Conservation (phyloP, 2,329 filamentous ascomycete genomes). For the Gaeumannomyces sp. region DNA sequence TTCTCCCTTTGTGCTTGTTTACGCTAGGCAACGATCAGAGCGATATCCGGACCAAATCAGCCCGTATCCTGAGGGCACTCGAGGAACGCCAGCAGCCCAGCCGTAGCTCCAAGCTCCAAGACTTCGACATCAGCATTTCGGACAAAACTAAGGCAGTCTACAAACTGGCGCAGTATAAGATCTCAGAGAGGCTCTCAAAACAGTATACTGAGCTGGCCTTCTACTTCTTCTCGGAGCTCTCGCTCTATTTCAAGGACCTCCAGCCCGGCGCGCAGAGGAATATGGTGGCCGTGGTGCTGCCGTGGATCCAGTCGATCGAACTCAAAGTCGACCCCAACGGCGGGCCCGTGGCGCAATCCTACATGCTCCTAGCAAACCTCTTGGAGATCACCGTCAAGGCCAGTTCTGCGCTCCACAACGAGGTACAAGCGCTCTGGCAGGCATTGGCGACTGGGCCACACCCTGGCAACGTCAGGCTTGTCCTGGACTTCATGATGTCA, state of each 20-base stretch:
- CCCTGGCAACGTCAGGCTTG: conserved; percentile 86
- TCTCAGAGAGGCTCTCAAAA: conserved; percentile 81
- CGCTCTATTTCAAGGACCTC: conserved; percentile 83
- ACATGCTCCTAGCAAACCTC: conserved; percentile 89
- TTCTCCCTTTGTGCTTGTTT: conserved; percentile 81
- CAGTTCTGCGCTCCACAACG: conserved; percentile 82
- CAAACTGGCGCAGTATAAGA: conserved; percentile 94
- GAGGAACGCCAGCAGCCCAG: conserved; percentile 67
- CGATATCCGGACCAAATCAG: conserved; percentile 82
- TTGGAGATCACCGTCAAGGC: conserved; percentile 95
- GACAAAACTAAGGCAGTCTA: conserved; percentile 98
- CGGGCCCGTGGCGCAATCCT: conserved; percentile 83
- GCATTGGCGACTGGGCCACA: conserved; percentile 89
- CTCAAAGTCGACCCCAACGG: conserved; percentile 87
- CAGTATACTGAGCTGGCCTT: conserved; percentile 88
- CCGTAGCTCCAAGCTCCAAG: conserved; percentile 82
- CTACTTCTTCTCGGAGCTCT: conserved; percentile 92
- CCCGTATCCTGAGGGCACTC: conserved; percentile 69
- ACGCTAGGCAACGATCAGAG: conserved; percentile 89
- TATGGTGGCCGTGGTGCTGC: conserved; percentile 87
- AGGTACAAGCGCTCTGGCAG: conserved; percentile 96
- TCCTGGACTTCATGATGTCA: conserved; percentile 93
- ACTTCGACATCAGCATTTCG: conserved; percentile 96
- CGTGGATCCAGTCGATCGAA: conserved; percentile 94
- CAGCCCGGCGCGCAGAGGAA: conserved; percentile 81